Base-by-base conservation (phyloP, 495 filamentous ascomycete genomes). In the Aspergillus indologenus region DNA sequence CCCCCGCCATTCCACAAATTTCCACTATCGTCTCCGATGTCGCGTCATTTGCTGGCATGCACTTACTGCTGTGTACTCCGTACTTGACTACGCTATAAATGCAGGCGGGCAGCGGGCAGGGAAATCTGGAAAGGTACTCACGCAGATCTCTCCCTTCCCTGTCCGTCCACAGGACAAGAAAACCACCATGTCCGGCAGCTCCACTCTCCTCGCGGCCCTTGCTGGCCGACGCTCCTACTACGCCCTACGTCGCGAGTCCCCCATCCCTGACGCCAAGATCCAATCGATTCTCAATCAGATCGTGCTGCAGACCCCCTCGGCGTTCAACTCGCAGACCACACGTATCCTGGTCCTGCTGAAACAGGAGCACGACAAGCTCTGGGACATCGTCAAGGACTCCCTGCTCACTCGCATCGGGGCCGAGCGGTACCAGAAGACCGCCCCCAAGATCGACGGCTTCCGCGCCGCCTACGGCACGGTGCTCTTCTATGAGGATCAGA, bases 241-340 rank as follows among this genome's bases (percentile, higher is more conserved):
- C 24, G 21, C 23, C n/a, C 55, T 57, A 0, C 17, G 17, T 2
- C 17, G 45, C 5, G 6, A 23, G 4, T 49, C 45, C 12, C 55
- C 55, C 0, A 57, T 57, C 45, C 23, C 55, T n/a, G 55, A 57
- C 45, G n/a, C 22, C 12, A 49, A 49, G 17, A 57, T 57, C 24
- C 23, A 40, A 21, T 34, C 44, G 17, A 57, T 76, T 26, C 60
- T 73, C 62, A 31, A 49, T 12, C 26, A 66, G 8, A 60, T 66
- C 42, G 24, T 76, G 45, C 65, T 66, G 23, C 54, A 65, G 29
- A 52, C 59, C 7, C 74, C 74, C 46, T 71, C 68, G 15, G 54
- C 74, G 5, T 76, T 74, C 61, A 73, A 76, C 56, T 69, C 66
- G 31, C 74, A 76, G 45, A 68, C 73, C 20, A 67, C 66, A 3